Percentiles rank a stretch among this genome's conserved stretches.
phyloP scores from a whole-genome alignment of 2,329 filamentous ascomycete species.

The Hortaea sp. region DNA sequence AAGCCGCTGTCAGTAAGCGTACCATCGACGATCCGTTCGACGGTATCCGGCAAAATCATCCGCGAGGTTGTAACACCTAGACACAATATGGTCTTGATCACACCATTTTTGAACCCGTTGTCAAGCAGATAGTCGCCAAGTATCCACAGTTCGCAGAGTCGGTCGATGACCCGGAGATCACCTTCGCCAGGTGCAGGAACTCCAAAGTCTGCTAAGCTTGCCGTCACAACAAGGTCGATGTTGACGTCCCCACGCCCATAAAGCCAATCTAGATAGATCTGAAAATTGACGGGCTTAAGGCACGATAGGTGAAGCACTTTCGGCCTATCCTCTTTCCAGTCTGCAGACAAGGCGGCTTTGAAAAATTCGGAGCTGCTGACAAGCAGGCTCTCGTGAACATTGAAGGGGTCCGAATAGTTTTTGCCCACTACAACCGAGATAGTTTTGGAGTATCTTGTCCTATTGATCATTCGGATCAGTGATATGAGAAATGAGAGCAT shows the following conservation, averaged over 20 bases:
- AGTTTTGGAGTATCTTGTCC: too few relatives aligned
- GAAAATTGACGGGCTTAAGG: background rate
- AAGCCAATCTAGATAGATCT: background rate
- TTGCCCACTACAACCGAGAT: too few relatives aligned
- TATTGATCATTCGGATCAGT: too few relatives aligned
- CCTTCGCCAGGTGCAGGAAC: background rate
- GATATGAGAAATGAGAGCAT: too few relatives aligned
- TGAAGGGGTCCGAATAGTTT: background rate
- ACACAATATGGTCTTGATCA: background rate
- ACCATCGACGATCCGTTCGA: background rate
- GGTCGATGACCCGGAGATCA: background rate
- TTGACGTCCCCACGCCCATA: background rate
- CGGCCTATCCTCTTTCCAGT: background rate
- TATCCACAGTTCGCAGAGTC: background rate
- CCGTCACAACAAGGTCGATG: background rate
- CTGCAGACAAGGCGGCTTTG: background rate
- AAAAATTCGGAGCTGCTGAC: background rate
- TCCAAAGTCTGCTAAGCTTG: background rate
- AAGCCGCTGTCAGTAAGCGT: background rate
- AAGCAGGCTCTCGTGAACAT: background rate
- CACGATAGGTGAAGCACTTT: background rate
- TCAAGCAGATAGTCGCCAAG: background rate
- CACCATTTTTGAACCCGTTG: background rate
- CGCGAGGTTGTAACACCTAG: background rate
- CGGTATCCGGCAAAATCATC: background rate